These are phyloP conservation scores for Pseudopyrenochaeta lycopersici DNA, from an alignment of 2,329 filamentous ascomycete species.

Conservation along the genomic window DNA sequence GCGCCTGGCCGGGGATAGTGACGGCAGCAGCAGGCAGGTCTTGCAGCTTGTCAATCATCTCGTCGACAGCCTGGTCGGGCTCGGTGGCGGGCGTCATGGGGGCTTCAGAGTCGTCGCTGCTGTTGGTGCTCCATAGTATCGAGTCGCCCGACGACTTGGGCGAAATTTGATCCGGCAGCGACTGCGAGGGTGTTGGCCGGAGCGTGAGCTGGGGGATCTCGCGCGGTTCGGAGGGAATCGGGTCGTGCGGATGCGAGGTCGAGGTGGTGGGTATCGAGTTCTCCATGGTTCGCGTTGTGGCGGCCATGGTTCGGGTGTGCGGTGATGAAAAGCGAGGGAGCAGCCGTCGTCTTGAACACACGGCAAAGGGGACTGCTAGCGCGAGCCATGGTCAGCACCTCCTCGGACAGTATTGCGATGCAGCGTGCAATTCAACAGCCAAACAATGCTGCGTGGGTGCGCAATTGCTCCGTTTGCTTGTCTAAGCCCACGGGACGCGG, in stretches of 20 bases:
- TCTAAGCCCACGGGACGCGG: constrained; percentile 17
- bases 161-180: constrained; percentile 44
- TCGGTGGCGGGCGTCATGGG: constrained; percentile 57
- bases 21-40: constrained; percentile 47
- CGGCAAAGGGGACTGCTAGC: constrained; percentile 32
- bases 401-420: constrained; percentile 13
- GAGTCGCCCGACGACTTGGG: constrained; percentile 53
- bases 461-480: neutral
- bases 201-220: constrained; percentile 41
- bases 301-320: constrained; percentile 28
- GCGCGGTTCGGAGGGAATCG: constrained; percentile 55
- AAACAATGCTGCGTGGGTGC: neutral
- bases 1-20: constrained; percentile 47
- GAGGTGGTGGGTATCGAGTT: constrained; percentile 50
- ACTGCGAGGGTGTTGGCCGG: constrained; percentile 20
- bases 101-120: constrained; percentile 53
- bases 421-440: neutral
- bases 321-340: constrained; percentile 12
- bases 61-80: constrained; percentile 51
- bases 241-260: constrained; percentile 58
- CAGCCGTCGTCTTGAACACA: constrained; percentile 20
- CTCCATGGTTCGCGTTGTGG: constrained; percentile 27
- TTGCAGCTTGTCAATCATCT: constrained; percentile 53
- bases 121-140: constrained; percentile 51
- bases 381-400: constrained; percentile 39